Conservation (phyloP, 768 basidiomycete species). For the Candolleomyces aberdarensis region DNA sequence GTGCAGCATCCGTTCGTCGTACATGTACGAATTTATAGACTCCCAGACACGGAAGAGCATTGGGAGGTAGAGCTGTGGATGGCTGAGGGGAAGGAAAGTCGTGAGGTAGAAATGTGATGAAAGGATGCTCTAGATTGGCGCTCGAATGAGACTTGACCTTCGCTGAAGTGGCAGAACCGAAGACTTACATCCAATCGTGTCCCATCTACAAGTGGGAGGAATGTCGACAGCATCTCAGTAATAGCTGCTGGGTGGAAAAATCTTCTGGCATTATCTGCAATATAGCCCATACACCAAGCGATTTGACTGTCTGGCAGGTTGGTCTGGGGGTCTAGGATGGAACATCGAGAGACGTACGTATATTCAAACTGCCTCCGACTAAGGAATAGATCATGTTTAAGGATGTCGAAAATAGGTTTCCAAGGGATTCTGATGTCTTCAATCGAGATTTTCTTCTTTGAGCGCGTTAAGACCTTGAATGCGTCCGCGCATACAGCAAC, state of each 20-base stretch:
- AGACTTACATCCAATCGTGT: slow-evolving; percentile 65
- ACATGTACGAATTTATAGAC: slow-evolving; percentile 84
- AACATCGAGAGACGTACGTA: slow-evolving; percentile 43
- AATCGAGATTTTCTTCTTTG: slow-evolving; percentile 72
- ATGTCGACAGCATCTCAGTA: slow-evolving; percentile 84
- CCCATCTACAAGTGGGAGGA: slow-evolving; percentile 76
- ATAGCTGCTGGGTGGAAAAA: slow-evolving; percentile 90
- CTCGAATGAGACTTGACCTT: slow-evolving; percentile 7
- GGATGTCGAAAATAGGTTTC: slow-evolving; percentile 72
- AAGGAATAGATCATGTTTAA: slow-evolving; percentile 74
- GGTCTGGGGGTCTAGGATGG: slow-evolving; percentile 5
- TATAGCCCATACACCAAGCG: slow-evolving; percentile 75
- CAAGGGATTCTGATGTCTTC: slow-evolving; percentile 81
- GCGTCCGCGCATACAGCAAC: slow-evolving; percentile 66
- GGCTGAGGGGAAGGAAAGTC: slow-evolving; percentile 81
- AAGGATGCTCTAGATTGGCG: slow-evolving; percentile 53
- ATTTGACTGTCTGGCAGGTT: slow-evolving; percentile 46
- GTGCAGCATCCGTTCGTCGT: slow-evolving; percentile 86
- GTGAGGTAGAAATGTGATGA: slow-evolving; percentile 83
- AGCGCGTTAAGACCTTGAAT: slow-evolving; percentile 55
- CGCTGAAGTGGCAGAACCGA: not conserved
- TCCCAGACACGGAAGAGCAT: slow-evolving; percentile 88
- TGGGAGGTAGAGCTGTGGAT: slow-evolving; percentile 80
- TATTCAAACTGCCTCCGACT: slow-evolving; percentile 75
- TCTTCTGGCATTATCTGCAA: slow-evolving; percentile 63